phyloP scores from a whole-genome alignment of 106 monocot species.

The Narthecium ossifragum region DNA sequence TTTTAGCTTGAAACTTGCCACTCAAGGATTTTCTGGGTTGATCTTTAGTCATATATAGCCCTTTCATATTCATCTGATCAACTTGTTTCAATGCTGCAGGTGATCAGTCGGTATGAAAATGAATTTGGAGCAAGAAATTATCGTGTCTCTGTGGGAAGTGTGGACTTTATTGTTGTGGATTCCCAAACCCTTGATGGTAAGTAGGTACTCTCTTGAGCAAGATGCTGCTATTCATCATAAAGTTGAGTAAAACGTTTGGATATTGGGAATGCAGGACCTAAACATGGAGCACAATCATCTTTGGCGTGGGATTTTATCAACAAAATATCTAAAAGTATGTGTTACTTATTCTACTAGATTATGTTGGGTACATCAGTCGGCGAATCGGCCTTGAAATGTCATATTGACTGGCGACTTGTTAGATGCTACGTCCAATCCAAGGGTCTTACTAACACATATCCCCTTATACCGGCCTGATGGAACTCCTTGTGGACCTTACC shows the following conservation, averaged over 20 bases:
- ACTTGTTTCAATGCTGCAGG: conserved; percentile 29
- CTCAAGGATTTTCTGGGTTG: too few relatives aligned
- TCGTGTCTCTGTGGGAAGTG: conserved; percentile 52
- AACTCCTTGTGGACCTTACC: conserved; percentile 73
- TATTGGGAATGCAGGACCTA: conserved; percentile 48
- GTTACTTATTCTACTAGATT: neutral
- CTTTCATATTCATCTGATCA: neutral
- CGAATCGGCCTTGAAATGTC: conserved; percentile 5
- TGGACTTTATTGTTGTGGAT: conserved; percentile 84
- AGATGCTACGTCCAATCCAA: conserved; percentile 41
- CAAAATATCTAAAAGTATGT: conserved; percentile 57
- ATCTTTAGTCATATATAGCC: too few relatives aligned
- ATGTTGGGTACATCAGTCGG: neutral
- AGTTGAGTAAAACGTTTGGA: neutral
- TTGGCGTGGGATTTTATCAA: conserved; percentile 79
- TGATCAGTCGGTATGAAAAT: conserved; percentile 71
- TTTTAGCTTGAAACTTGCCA: too few relatives aligned
- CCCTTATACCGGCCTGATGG: conserved; percentile 80
- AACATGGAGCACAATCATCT: conserved; percentile 41
- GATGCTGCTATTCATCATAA: neutral
- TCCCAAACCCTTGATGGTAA: conserved; percentile 95
- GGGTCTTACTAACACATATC: conserved; percentile 87
- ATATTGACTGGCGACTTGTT: conserved; percentile 5
- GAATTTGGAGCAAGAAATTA: conserved; percentile 90
- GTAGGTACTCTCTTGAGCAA: neutral